These are phyloP conservation scores for Dinochytrium kinnereticum DNA, from an alignment of 371 early-diverging fungal genomes.

Conservation along the genomic window DNA sequence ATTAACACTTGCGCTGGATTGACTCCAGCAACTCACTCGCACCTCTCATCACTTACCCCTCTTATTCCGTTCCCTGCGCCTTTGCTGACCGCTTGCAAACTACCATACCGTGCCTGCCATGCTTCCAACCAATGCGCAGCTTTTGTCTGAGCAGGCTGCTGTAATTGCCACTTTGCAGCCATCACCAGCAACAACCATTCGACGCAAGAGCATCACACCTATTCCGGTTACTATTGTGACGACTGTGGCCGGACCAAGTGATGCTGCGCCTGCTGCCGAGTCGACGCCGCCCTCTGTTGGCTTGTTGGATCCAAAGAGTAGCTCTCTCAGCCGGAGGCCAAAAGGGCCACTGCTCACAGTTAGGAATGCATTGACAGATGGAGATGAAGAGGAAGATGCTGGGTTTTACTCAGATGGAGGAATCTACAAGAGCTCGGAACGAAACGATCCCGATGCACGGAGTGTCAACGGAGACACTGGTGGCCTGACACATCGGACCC, in stretches of 20 bases:
- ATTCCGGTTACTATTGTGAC: background rate
- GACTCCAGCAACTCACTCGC: too few relatives aligned
- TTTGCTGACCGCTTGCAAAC: too few relatives aligned
- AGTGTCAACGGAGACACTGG: background rate
- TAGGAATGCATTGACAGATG: background rate
- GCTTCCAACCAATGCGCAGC: too few relatives aligned
- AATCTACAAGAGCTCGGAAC: too few relatives aligned
- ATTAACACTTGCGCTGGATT: too few relatives aligned
- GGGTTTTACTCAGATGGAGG: conserved; percentile 5
- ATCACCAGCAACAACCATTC: too few relatives aligned
- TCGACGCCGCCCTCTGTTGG: background rate
- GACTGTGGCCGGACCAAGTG: background rate
- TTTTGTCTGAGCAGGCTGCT: too few relatives aligned
- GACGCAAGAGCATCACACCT: background rate
- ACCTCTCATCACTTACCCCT: too few relatives aligned
- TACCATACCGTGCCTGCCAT: too few relatives aligned
- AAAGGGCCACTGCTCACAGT: background rate
- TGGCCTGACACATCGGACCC: background rate
- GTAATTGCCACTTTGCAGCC: too few relatives aligned
- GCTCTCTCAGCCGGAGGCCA: background rate
- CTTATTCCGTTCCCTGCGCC: too few relatives aligned
- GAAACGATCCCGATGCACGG: too few relatives aligned
- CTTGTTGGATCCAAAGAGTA: background rate
- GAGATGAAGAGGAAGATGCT: background rate
- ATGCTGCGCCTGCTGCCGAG: background rate